Conservation (phyloP, 352 stramenopile genomes). For the Phytophthora uliginosa region DNA sequence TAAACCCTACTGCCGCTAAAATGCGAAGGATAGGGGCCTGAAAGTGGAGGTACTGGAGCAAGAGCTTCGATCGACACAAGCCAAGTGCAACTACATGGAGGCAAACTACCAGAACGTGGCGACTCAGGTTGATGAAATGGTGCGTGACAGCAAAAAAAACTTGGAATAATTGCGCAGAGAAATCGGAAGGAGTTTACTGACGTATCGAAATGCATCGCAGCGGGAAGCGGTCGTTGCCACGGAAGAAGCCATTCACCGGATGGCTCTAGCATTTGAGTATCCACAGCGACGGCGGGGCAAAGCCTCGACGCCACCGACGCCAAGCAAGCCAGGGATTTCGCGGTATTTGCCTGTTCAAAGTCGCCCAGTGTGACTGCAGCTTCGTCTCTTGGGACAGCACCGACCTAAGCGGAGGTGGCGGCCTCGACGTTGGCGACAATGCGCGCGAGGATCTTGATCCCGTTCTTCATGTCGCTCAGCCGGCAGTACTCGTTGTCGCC, state of each 20-base stretch:
- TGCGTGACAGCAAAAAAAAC: conserved; percentile 6
- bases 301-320: conserved; percentile 25
- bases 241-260: conserved; percentile 44
- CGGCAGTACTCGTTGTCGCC: conserved; percentile 93
- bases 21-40: conserved; percentile 19
- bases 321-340: conserved; percentile 31
- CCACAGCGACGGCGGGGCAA: conserved; percentile 22
- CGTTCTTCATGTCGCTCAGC: conserved; percentile 88
- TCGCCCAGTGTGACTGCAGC: too few species aligned
- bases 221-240: conserved; percentile 42
- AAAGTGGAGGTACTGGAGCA: conserved; percentile 52
- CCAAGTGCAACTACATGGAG: conserved; percentile 53
- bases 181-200: too few species aligned
- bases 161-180: too few species aligned
- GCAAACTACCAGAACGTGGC: conserved; percentile 47
- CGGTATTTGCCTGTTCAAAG: too few species aligned
- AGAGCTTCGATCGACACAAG: conserved; percentile 49
- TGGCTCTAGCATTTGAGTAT: conserved; percentile 41
- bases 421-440: conserved; percentile 80
- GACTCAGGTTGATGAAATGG: conserved; percentile 49
- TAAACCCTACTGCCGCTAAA: background rate
- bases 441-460: conserved; percentile 88
- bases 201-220: conserved; percentile 7
- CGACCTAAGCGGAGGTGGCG: conserved; percentile 9
- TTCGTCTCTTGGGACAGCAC: background rate